phyloP scores from a whole-genome alignment of 2,329 filamentous ascomycete genomes.

The Trichothecium sympodiale region DNA sequence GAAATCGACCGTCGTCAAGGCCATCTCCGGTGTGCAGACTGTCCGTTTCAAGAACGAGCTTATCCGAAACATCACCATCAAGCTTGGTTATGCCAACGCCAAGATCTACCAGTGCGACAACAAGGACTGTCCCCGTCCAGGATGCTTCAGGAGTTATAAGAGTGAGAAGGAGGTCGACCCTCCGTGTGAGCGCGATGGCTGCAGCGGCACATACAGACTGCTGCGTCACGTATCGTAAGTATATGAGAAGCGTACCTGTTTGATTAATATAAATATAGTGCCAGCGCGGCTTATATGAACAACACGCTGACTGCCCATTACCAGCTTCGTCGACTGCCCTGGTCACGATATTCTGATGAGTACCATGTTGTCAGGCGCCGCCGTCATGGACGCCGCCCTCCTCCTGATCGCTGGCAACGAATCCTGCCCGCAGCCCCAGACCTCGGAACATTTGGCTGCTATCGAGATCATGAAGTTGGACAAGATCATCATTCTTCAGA shows the following conservation, averaged over 20 bases:
- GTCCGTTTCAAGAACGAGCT: conserved; percentile 99
- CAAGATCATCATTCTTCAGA: conserved; percentile 98
- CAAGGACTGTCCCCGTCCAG: conserved; percentile 77
- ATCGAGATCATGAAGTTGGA: conserved; percentile 99
- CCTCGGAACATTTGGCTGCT: conserved; percentile 94
- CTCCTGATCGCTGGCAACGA: conserved; percentile 97
- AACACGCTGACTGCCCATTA: background rate
- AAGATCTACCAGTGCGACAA: conserved; percentile 99
- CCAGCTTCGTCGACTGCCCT: conserved; percentile 91
- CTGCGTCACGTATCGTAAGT: conserved; percentile 84
- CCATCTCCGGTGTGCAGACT: conserved; percentile 96
- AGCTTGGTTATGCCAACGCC: conserved; percentile 97
- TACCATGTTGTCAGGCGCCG: conserved; percentile 98
- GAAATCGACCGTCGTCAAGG: conserved; percentile 97
- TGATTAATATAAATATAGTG: background rate
- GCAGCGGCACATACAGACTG: conserved; percentile 75
- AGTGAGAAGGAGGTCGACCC: conserved; percentile 98
- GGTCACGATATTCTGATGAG: conserved; percentile 99
- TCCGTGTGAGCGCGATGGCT: conserved; percentile 88
- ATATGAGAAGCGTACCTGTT: background rate
- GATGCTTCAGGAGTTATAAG: conserved; percentile 95
- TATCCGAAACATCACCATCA: conserved; percentile 99
- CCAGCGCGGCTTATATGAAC: background rate
- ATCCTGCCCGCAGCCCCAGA: conserved; percentile 95
- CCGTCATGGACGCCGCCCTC: conserved; percentile 97